Base-by-base conservation (phyloP, 2,329 filamentous ascomycete genomes). In the Grosmannia huntii region DNA sequence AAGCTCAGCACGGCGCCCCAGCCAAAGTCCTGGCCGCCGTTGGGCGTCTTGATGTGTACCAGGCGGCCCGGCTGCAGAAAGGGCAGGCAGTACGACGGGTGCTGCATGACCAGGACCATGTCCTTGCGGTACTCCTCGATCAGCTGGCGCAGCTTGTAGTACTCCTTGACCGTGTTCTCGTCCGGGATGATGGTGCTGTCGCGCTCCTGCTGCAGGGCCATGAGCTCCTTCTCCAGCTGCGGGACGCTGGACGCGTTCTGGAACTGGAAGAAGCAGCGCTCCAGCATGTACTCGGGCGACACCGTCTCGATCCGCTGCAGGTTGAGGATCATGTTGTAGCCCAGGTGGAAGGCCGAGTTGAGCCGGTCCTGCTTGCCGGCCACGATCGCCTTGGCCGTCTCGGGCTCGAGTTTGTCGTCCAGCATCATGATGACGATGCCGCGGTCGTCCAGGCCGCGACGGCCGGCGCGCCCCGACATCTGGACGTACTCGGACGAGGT, bases 341-440 rank as follows among this genome's bases (percentile, higher is more conserved):
- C 91, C 19, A 99, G 80, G 69, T 99, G 89, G 73, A 99, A 99
- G 1, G 94, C 94, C 4, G 94, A 97, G 73, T 97, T 97, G 33
- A 99, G 84, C 64, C 91, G 90, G 71, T 99, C 95, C 71, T 99
- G 94, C 68, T 96, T 88, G 64, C 94, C 94, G 57, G 94, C 90
- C 14, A 99, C 94, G 65, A 99, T 96, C 63, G 89, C 86, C 72
- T 95, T 95, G 49, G 94, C 92, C n/a, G 87, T 85, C 2, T 89
- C 84, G 1, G 94, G 94, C 67, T 99, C 94, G 76, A 99, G 92
- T 74, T 94, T 90, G 70, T 95, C 89, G 68, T 95, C 87, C 62
- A 99, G 88, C 92, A 99, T 97, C 90, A 99, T 97, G 70, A 99
- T 97, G 65, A 99, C 94, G 65, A 97, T 95, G 80, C 94, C 94